Percentiles rank a stretch among this genome's conserved stretches.
These are phyloP conservation scores for Mycena chlorophos DNA, from an alignment of 768 basidiomycete species.

Conservation along the genomic window DNA sequence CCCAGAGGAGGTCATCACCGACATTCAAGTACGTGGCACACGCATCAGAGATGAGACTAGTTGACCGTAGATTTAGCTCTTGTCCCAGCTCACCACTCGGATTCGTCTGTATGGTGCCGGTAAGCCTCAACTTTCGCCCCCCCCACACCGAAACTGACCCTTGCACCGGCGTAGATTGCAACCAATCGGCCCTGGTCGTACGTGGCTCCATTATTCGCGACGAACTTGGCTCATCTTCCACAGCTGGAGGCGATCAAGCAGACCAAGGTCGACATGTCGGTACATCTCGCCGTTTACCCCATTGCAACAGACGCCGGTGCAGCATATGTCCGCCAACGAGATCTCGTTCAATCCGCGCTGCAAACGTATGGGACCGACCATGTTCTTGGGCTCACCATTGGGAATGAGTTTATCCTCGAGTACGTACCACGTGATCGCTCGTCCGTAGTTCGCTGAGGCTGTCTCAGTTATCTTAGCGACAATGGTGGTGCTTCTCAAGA, in stretches of 20 bases:
- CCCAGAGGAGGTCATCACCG: constrained; percentile 58
- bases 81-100: constrained; percentile 83
- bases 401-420: constrained; percentile 90
- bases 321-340: constrained; percentile 74
- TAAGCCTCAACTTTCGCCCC: not conserved
- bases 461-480: constrained; percentile 58
- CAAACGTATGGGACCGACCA: constrained; percentile 75
- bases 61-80: constrained; percentile 44
- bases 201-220: not conserved
- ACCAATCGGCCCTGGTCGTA: constrained; percentile 74
- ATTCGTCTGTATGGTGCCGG: constrained; percentile 72
- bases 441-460: constrained; percentile 1
- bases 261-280: constrained; percentile 84
- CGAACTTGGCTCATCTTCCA: not conserved
- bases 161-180: constrained; percentile 70
- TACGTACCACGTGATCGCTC: constrained; percentile 24
- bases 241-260: constrained; percentile 85
- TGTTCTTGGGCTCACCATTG: constrained; percentile 82
- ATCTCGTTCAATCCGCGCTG: constrained; percentile 65
- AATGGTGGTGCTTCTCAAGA: constrained; percentile 55
- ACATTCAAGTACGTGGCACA: constrained; percentile 60
- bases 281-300: constrained; percentile 75
- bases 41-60: constrained; percentile 3
- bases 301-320: constrained; percentile 59
- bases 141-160: not conserved